Percentiles rank a stretch among this genome's conserved stretches.
Evolutionary conservation across 129 eudicot species (phyloP).

Genomic region (Logfia minima): DNA sequence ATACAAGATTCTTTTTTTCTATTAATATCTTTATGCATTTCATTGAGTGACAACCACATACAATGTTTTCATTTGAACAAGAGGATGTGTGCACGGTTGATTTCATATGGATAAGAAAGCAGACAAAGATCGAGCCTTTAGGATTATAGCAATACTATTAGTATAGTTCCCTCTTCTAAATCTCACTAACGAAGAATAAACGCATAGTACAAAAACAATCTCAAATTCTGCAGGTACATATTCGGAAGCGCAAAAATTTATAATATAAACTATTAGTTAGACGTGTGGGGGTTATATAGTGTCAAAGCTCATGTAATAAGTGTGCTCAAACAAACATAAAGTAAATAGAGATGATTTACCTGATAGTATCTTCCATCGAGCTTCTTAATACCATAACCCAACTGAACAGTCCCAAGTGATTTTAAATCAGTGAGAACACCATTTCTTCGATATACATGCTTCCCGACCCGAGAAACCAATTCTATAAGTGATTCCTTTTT

Average conservation of each 20-base stretch:
- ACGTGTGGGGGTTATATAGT: too few species aligned
- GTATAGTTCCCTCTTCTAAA: neutral
- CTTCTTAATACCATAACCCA: constrained; percentile 93
- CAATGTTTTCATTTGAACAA: too few species aligned
- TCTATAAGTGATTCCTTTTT: constrained; percentile 47
- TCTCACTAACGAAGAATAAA: neutral
- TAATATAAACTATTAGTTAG: too few species aligned
- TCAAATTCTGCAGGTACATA: too few species aligned
- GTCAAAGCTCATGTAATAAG: too few species aligned
- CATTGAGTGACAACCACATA: neutral
- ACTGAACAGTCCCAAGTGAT: constrained; percentile 55
- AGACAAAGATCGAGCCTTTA: neutral
- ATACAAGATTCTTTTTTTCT: neutral
- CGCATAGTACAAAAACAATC: too few species aligned
- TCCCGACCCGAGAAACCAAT: constrained; percentile 65
- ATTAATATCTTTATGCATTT: neutral
- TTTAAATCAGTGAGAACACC: constrained; percentile 76
- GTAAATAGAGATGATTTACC: constrained; percentile 32
- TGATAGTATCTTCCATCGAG: constrained; percentile 86
- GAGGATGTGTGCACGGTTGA: neutral
- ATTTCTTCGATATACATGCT: constrained; percentile 65
- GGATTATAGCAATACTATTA: neutral
- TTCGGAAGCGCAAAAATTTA: too few species aligned
- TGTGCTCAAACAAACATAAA: neutral
- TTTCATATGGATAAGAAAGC: neutral